These are phyloP conservation scores for Drechslerella dactyloides DNA, from an alignment of 2,329 filamentous ascomycete genomes.

Conservation along the genomic window DNA sequence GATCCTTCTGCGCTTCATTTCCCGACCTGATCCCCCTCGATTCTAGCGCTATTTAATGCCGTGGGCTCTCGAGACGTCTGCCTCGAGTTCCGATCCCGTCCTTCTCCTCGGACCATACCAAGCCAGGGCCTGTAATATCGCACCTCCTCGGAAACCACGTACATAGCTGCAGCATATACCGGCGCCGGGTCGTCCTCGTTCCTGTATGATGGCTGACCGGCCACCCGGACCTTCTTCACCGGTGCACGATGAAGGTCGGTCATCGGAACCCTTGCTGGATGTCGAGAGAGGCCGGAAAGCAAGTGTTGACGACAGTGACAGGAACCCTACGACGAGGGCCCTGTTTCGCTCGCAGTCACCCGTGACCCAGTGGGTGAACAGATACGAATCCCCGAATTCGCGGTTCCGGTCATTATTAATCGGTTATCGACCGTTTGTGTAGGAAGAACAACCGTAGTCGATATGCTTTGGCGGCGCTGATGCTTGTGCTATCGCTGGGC, in stretches of 20 bases:
- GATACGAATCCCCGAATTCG: constrained; percentile 57
- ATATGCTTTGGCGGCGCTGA: constrained; percentile 85
- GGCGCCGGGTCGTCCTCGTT: neutral
- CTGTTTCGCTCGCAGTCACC: constrained; percentile 58
- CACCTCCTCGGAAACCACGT: neutral
- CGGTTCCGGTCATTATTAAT: constrained; percentile 57
- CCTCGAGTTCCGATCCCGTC: neutral
- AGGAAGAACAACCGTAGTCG: constrained; percentile 74
- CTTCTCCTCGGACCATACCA: neutral
- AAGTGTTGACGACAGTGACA: constrained; percentile 34
- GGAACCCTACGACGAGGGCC: constrained; percentile 50
- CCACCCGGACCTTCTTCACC: constrained; percentile 13
- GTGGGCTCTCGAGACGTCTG: neutral
- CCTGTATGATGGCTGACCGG: constrained; percentile 5
- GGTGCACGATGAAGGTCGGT: constrained; percentile 47
- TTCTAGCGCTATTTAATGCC: neutral
- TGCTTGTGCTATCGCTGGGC: constrained; percentile 80
- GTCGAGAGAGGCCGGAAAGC: constrained; percentile 56
- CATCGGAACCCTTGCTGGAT: constrained; percentile 65
- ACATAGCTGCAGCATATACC: neutral
- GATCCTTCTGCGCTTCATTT: neutral
- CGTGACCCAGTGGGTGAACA: constrained; percentile 56
- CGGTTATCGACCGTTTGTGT: constrained; percentile 62
- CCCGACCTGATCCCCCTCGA: neutral
- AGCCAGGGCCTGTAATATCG: neutral